Conservation (phyloP, 257 asterid species). For the Solanum sparsipilum region DNA sequence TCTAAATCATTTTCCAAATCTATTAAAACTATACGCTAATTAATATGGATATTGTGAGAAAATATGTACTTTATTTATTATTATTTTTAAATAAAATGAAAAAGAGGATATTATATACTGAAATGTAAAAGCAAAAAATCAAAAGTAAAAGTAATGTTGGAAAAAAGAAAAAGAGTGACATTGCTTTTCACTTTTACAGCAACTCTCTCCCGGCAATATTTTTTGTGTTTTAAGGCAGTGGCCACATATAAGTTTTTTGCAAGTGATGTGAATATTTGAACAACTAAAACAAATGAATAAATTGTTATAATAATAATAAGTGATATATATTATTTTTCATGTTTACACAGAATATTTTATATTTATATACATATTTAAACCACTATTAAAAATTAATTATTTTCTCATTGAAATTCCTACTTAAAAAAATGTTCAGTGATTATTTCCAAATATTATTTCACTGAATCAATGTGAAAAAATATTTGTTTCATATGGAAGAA, state of each 20-base stretch:
- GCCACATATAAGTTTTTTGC: background rate
- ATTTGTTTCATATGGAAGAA: background rate
- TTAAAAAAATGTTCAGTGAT: too few relatives aligned
- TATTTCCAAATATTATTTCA: too few relatives aligned
- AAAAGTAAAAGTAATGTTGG: background rate
- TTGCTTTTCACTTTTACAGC: background rate
- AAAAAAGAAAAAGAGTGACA: background rate
- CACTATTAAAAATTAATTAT: background rate
- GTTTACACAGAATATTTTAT: too few relatives aligned
- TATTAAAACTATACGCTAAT: background rate
- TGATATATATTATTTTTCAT: background rate
- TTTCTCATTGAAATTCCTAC: background rate
- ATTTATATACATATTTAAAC: too few relatives aligned
- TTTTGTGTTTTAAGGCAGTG: background rate
- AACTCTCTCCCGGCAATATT: background rate
- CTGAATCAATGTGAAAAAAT: too few relatives aligned
- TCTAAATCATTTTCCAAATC: background rate
- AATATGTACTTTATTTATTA: background rate
- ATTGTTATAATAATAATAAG: background rate
- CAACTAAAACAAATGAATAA: background rate
- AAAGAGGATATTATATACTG: too few relatives aligned
- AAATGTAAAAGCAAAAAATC: background rate
- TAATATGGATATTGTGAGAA: background rate
- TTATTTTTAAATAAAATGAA: too few relatives aligned
- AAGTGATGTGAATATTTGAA: background rate